These are phyloP conservation scores for Mucor velutinosus DNA, from an alignment of 371 early-diverging fungal genomes.

Conservation along the genomic window DNA sequence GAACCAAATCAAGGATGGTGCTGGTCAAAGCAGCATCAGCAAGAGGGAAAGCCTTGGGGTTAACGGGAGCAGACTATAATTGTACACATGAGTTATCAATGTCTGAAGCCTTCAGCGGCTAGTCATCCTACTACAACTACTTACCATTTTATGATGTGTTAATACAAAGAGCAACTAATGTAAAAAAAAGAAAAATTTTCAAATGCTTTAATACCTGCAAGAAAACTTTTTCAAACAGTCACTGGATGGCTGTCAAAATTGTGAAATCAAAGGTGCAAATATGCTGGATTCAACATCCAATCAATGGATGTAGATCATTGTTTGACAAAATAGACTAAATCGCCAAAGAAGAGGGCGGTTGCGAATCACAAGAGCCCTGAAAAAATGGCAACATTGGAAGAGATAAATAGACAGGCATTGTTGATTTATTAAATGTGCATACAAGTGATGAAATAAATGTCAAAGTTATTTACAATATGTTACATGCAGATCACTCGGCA, in stretches of 20 bases:
- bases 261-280: not conserved
- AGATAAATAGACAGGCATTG: not conserved
- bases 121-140: not conserved
- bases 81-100: not conserved
- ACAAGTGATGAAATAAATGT: not conserved
- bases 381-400: too few relatives aligned
- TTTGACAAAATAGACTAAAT: not conserved
- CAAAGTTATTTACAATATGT: not conserved
- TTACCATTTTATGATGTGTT: not conserved
- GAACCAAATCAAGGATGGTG: constrained; percentile 94
- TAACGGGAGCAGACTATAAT: constrained; percentile 37
- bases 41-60: constrained; percentile 90
- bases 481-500: constrained; percentile 8
- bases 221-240: constrained; percentile 1
- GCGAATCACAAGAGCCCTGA: too few relatives aligned
- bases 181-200: not conserved
- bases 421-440: not conserved
- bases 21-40: constrained; percentile 92
- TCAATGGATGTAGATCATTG: not conserved
- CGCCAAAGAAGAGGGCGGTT: not conserved
- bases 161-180: not conserved
- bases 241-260: constrained; percentile 1
- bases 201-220: not conserved
- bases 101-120: too few relatives aligned
- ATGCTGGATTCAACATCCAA: not conserved